A percentile compares a stretch with the other conserved stretches of the same genome.
phyloP scores from a whole-genome alignment of 495 filamentous ascomycete species.

The Bacidia rubella region DNA sequence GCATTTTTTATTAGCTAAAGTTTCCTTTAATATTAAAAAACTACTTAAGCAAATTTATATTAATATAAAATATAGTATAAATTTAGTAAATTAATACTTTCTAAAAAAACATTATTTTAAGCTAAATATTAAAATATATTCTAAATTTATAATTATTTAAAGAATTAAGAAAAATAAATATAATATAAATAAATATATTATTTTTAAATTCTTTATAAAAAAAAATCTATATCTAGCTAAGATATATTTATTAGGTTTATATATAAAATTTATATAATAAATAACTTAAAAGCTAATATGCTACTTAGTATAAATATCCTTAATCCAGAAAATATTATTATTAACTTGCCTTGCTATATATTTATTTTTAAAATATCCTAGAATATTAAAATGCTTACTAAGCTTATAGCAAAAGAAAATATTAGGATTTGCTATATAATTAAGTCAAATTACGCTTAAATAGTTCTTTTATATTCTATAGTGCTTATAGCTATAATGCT shows the following conservation, averaged over 20 bases:
- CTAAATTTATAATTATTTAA: background rate
- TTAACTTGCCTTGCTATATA: background rate
- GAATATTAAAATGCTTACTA: background rate
- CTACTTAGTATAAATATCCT: background rate
- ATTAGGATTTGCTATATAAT: background rate
- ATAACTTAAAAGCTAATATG: background rate
- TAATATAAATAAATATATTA: background rate
- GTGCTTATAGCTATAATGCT: background rate
- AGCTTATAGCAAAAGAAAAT: background rate
- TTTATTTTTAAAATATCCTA: background rate
- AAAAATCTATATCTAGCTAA: background rate
- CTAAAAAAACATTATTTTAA: background rate
- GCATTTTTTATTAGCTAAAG: no score
- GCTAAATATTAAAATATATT: background rate
- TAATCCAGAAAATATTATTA: background rate
- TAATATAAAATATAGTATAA: background rate
- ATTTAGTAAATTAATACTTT: background rate
- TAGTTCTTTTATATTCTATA: background rate
- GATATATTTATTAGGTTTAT: background rate
- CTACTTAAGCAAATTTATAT: background rate
- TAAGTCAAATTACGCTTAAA: background rate
- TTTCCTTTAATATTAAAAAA: no score
- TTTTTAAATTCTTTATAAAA: background rate
- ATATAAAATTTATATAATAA: background rate
- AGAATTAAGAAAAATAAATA: background rate